Evolutionary conservation across 1,284 basidiomycete genomes (phyloP), one percentile per base, ranked within the genome.

Genomic region (Trametes hirsuta): DNA sequence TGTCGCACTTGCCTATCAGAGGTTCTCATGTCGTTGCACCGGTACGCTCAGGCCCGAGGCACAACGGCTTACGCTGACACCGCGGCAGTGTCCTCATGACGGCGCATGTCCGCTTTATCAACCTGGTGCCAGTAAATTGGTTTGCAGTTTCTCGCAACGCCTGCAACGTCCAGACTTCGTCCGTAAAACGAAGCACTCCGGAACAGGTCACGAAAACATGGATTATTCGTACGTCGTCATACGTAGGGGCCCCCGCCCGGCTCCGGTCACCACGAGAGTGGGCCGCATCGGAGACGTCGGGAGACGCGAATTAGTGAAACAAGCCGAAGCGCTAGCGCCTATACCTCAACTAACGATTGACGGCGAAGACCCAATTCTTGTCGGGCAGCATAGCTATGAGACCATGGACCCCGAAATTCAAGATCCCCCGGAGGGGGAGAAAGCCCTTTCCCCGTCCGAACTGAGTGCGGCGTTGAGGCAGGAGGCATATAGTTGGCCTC

Each of bases 171-270:
- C 97, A 6, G 76, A 81, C 9, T 97, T 97, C 75, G 80, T 95
- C 42, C 88, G 95, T 36, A 83, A 81, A 65, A 98, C 95, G 6
- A 97, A 97, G 73, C 93, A 96, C 73, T 88, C 89, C 14, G 84
- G 84, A 35, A 75, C 84, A 39, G 93, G 93, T 2, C 92, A 97
- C 68, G 94, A 97, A 75, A 90, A 95, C 66, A 84, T 88, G 39
- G 86, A 85, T 34, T 98, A 95, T 72, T 94, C 94, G 18, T 99
- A 99, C 72, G 87, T 98, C 41, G 90, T 96, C 30, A 83, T 99
- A 53, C 87, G 87, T 35, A 84, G 94, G 41, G 97, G 96, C 1
- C 63, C 77, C 24, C 81, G 96, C 53, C 95, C 88, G 51, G 71
- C 62, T 63, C 73, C 15, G 55, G 70, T 63, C 45, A 73, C 34